phyloP scores from a whole-genome alignment of 108 stramenopile species.

The Licmophora abbreviata region DNA sequence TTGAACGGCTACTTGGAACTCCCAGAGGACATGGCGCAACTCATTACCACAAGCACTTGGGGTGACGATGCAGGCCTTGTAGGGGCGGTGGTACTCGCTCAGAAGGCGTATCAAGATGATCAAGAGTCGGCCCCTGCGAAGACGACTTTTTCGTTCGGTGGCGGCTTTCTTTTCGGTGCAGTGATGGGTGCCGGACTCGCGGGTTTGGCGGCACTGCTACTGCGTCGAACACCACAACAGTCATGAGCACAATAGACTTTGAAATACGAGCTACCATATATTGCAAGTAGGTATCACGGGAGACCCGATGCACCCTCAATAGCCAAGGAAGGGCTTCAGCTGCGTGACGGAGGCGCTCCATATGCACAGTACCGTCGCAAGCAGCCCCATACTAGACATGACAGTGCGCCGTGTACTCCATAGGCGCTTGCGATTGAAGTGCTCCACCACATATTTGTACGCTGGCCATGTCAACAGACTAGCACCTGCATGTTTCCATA shows the following conservation, averaged over 20 bases:
- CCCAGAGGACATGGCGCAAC: slow-evolving; percentile 24
- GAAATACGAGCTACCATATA: too few relatives aligned
- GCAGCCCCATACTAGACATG: not conserved
- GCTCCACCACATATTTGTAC: not conserved
- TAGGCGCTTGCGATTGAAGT: not conserved
- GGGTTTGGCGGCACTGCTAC: too few relatives aligned
- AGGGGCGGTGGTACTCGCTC: slow-evolving; percentile 66
- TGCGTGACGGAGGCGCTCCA: not conserved
- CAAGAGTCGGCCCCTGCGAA: not conserved
- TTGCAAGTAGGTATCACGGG: too few relatives aligned
- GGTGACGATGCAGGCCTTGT: slow-evolving; percentile 67
- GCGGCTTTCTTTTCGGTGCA: too few relatives aligned
- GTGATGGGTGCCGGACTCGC: too few relatives aligned
- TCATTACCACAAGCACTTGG: slow-evolving; percentile 17
- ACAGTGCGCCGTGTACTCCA: slow-evolving; percentile 3
- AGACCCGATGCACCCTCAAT: too few relatives aligned
- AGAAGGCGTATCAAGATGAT: slow-evolving; percentile 31
- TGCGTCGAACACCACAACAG: too few relatives aligned
- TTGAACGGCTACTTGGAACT: slow-evolving; percentile 90
- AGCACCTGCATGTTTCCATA: not conserved
- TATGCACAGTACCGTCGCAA: not conserved
- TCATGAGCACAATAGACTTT: too few relatives aligned
- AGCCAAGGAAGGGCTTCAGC: too few relatives aligned
- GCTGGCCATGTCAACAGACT: not conserved
- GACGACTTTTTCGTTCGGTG: too few relatives aligned